Evolutionary conservation across 257 asterid genomes (phyloP), one percentile per base, ranked within the genome.

Genomic region (Dorcoceras hygrometricum): DNA sequence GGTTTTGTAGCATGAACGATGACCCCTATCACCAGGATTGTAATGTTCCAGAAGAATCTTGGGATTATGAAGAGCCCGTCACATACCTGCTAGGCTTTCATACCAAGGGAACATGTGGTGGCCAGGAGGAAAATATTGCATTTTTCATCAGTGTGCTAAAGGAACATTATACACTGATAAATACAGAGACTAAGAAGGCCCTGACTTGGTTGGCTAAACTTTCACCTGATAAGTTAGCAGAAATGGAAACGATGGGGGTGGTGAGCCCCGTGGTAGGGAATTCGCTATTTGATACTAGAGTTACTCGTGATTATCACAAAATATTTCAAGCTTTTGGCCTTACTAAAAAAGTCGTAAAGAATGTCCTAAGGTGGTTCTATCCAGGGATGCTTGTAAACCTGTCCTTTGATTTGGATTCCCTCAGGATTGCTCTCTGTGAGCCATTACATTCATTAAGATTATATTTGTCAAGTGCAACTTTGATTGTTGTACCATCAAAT

Each of bases 1-100:
- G 99, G 99, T 94, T 94, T 80, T 94, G 99, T 76, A 87, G 95
- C 66, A 94, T 94, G 96, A 94, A 88, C 69, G 77, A 62, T 28
- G 96, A 94, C 57, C 84, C 96, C 10, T 77, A 77, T n/a, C 76
- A 75, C 68, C 95, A 83, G 82, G 86, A 78, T 70, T 94, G 97
- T 77, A 62, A 74, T 72, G 82, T 81, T 70, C 95, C 90, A 46
- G 97, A 94, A 84, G 97, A 90, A 76, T 77, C 95, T 65, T 87
- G 90, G 88, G 94, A 90, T 76, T 64, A 58, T 28, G 80, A 53
- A 76, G 89, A 80, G 70, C 56, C 89, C 57, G 83, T 94, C 59
- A 94, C 89, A 57, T 73, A 70, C 79, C 76, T 86, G 24, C 97
- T 86, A 34, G 99, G 99, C 48, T 94, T 94, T 75, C 86, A 76